Evolutionary conservation across 1,284 basidiomycete species (phyloP).

Genomic region (Sporisorium exsertum): DNA sequence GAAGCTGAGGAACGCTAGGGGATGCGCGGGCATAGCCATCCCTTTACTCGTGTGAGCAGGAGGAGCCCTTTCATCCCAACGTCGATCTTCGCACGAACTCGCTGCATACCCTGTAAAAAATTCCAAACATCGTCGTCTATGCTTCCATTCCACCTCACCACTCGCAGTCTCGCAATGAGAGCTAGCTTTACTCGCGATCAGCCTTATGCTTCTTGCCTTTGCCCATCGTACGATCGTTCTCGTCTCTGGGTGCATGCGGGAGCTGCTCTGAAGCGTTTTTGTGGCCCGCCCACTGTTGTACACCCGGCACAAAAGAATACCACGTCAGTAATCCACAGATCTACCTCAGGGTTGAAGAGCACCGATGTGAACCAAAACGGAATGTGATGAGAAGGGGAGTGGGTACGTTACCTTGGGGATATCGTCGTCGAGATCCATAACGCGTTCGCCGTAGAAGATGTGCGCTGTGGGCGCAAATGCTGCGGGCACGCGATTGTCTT

Average conservation of each 20-base stretch:
- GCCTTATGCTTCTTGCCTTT: conserved; percentile 45
- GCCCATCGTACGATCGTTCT: conserved; percentile 34
- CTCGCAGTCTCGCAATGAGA: no score
- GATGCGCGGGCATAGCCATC: no score
- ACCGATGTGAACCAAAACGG: background rate
- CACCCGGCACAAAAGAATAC: background rate
- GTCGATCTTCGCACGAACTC: no score
- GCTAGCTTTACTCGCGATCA: conserved; percentile 21
- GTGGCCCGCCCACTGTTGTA: conserved; percentile 40
- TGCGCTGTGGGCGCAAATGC: conserved; percentile 47
- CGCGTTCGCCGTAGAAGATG: conserved; percentile 50
- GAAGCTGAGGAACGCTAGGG: no score
- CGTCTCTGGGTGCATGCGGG: conserved; percentile 34
- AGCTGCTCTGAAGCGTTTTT: conserved; percentile 41
- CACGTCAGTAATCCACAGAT: no score
- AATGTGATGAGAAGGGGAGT: background rate
- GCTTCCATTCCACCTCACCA: no score
- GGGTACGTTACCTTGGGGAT: conserved; percentile 42
- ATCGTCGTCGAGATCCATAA: conserved; percentile 51
- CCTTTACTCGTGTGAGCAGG: no score
- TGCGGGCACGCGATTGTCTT: conserved; percentile 34
- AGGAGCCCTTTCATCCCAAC: no score
- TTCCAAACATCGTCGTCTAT: no score
- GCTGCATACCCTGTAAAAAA: no score
- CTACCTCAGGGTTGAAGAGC: background rate